A percentile compares a stretch with the other conserved stretches of the same genome.
Conservation (phyloP, 1,284 basidiomycete genomes). For the Malassezia sp. region DNA sequence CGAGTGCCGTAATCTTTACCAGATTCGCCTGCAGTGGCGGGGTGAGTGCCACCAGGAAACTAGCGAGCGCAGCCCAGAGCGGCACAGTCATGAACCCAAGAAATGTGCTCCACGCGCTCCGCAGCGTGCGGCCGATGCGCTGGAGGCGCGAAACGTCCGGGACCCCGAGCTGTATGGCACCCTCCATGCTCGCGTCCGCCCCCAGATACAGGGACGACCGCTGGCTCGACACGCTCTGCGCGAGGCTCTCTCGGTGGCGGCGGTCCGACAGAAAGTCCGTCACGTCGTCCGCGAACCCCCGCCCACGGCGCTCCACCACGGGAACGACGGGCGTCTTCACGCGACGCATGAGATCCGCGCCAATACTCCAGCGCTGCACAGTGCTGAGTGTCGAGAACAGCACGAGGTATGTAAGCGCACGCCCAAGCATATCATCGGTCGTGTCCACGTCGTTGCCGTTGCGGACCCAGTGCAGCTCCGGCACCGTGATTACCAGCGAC, state of each 20-base stretch:
- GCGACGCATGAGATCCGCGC: conserved; percentile 46
- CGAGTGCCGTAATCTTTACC: conserved; percentile 44
- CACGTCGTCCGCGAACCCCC: conserved; percentile 12
- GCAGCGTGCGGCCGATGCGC: no score
- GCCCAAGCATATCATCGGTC: conserved; percentile 74
- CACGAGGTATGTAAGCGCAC: conserved; percentile 81
- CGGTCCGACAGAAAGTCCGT: conserved; percentile 11
- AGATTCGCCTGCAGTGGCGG: conserved; percentile 53
- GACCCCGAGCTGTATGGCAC: no score
- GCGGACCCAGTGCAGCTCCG: conserved; percentile 67
- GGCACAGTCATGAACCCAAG: conserved; percentile 70
- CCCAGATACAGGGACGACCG: neutral
- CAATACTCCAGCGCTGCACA: conserved; percentile 51
- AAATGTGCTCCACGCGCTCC: conserved; percentile 46
- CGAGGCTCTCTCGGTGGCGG: conserved; percentile 3
- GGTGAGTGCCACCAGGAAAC: conserved; percentile 68
- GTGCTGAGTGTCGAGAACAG: conserved; percentile 86
- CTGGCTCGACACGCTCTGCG: conserved; percentile 2
- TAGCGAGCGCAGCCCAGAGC: conserved; percentile 55
- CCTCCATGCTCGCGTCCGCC: neutral
- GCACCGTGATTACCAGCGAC: conserved; percentile 71
- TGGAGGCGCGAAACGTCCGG: no score
- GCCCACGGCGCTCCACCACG: neutral
- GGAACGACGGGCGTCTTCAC: neutral
- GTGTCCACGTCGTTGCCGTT: conserved; percentile 56